Percentiles rank a stretch among this genome's conserved stretches.
phyloP scores from a whole-genome alignment of 208 protist genomes.

The Leishmania gerbilli region DNA sequence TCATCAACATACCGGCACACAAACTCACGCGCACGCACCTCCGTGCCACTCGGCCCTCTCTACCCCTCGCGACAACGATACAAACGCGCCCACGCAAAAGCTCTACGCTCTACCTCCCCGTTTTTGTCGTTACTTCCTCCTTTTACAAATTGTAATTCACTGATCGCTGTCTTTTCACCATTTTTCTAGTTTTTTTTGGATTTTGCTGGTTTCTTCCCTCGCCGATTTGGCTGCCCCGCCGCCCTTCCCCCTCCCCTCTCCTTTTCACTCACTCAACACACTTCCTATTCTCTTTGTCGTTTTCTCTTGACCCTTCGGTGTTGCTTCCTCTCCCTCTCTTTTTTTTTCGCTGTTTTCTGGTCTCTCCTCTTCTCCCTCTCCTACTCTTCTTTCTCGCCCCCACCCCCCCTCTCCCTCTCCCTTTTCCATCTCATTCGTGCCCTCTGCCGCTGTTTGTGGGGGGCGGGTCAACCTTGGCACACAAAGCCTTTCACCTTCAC shows the following conservation, averaged over 20 bases:
- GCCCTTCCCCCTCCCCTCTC: background rate
- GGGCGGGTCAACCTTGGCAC: background rate
- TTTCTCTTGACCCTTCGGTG: background rate
- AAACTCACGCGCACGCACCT: background rate
- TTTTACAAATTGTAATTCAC: conserved; percentile 4
- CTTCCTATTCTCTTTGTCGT: conserved; percentile 5
- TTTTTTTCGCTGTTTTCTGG: background rate
- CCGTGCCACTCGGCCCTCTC: too few relatives aligned
- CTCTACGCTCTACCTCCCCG: conserved; percentile 1
- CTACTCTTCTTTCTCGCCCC: background rate
- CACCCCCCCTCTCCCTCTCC: background rate
- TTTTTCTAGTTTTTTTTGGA: conserved; percentile 4
- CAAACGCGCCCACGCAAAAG: background rate
- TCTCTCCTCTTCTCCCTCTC: background rate
- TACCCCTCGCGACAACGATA: background rate
- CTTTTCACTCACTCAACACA: conserved; percentile 5
- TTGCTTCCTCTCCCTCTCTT: background rate
- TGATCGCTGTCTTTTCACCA: conserved; percentile 3
- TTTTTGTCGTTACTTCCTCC: background rate
- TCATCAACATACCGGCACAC: background rate
- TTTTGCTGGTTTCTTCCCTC: background rate
- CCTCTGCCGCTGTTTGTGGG: background rate
- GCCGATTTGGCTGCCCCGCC: background rate
- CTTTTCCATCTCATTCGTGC: background rate
- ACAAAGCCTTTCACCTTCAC: background rate